phyloP scores from a whole-genome alignment of 1,284 basidiomycete species.

The Bondarzewia mesenterica region DNA sequence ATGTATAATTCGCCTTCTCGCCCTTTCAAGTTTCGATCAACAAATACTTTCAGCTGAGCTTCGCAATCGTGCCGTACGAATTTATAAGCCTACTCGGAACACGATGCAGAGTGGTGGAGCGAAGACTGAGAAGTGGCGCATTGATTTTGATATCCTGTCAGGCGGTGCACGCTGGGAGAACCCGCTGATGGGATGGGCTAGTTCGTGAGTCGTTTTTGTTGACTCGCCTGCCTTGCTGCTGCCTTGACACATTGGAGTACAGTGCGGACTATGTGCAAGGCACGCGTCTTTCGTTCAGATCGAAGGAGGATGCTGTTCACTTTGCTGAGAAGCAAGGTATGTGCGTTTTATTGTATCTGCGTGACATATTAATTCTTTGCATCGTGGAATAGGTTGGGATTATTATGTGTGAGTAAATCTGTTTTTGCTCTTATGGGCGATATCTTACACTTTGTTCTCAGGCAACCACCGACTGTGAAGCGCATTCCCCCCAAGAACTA shows the following conservation, averaged over 20 bases:
- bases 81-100: conserved; percentile 90
- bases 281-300: conserved; percentile 79
- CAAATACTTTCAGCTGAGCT: conserved; percentile 55
- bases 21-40: neutral
- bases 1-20: too few relatives aligned
- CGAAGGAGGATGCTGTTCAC: conserved; percentile 88
- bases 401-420: conserved; percentile 55
- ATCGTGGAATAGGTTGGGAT: conserved; percentile 54
- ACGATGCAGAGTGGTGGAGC: conserved; percentile 92
- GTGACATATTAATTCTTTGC: conserved; percentile 8
- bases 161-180: conserved; percentile 96
- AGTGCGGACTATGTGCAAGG: conserved; percentile 98
- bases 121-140: conserved; percentile 85
- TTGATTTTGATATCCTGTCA: conserved; percentile 90
- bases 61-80: conserved; percentile 81
- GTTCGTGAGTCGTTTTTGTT: conserved; percentile 74
- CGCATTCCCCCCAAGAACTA: conserved; percentile 89
- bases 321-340: conserved; percentile 90
- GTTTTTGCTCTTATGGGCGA: conserved; percentile 1
- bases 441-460: conserved; percentile 24
- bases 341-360: conserved; percentile 11
- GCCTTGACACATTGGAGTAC: conserved; percentile 1
- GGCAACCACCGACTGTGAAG: conserved; percentile 63
- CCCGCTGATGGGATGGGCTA: conserved; percentile 97
- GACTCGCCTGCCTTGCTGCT: too few relatives aligned